A percentile compares a stretch with the other conserved stretches of the same genome.
These are phyloP conservation scores for Astrothelium subdiscretum DNA, from an alignment of 495 filamentous ascomycete species.

Conservation along the genomic window DNA sequence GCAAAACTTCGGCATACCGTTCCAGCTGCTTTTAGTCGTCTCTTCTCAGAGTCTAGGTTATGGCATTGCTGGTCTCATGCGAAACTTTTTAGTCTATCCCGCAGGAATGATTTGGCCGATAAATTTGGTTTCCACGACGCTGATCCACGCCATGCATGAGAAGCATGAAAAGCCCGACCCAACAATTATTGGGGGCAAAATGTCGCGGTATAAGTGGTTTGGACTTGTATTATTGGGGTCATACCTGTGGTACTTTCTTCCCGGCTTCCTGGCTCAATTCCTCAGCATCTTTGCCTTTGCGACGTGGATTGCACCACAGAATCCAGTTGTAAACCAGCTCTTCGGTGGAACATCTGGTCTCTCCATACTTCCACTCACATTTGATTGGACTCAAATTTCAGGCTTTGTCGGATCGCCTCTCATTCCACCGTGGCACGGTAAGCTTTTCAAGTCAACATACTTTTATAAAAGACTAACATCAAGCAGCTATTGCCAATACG, in stretches of 20 bases:
- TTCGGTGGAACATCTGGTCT: constrained; percentile 64
- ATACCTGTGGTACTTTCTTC: constrained; percentile 50
- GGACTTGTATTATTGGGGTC: constrained; percentile 36
- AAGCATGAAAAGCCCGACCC: constrained; percentile 33
- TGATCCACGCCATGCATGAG: constrained; percentile 32
- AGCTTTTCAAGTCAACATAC: constrained; percentile 41
- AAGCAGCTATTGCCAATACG: constrained; percentile 52
- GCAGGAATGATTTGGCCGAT: constrained; percentile 38
- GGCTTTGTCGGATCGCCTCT: constrained; percentile 82
- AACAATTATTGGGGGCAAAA: constrained; percentile 40
- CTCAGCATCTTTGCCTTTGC: constrained; percentile 49
- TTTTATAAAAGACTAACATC: constrained; percentile 43
- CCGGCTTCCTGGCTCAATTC: constrained; percentile 46
- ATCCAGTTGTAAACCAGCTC: constrained; percentile 19
- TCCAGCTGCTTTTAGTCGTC: constrained; percentile 51
- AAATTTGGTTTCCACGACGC: constrained; percentile 31
- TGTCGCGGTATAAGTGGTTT: constrained; percentile 51
- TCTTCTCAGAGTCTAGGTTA: constrained; percentile 42
- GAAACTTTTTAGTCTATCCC: constrained; percentile 42
- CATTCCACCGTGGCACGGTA: constrained; percentile 66
- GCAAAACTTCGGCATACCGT: constrained; percentile 1
- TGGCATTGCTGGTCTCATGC: constrained; percentile 41
- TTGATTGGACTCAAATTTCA: constrained; percentile 89
- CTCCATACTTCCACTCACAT: constrained; percentile 77
- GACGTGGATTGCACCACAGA: constrained; percentile 50